Evolutionary conservation across 176 grass and related monocot genomes (phyloP), one percentile per base, ranked within the genome.

Genomic region (Eragrostis curvula): DNA sequence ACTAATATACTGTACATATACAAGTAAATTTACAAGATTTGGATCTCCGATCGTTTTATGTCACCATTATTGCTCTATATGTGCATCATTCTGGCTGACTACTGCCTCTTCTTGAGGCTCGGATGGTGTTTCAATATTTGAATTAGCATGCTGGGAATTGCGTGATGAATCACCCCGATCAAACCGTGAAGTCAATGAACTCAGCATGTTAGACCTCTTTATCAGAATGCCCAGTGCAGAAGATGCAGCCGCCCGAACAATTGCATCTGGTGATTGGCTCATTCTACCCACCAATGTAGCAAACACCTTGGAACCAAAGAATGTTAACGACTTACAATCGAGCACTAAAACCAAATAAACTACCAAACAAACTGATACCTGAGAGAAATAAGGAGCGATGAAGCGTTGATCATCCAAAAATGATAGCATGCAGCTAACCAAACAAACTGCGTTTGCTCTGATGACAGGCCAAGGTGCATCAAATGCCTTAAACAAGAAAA

Each of bases 381-480:
- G 96, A 50, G 92, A 95, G 77, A 89, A 98, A 82, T 93, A 98
- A 77, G 96, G 92, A 82, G 96, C 84, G 4, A 91, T 87, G 56
- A 91, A 93, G 23, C 90, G 96, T 57, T 98, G 96, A 75, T 95
- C 96, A 36, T 95, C 92, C 44, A 92, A 83, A 81, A 93, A 90
- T 45, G 96, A 89, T 62, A 98, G 74, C 88, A 98, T 79, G 79
- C 84, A 93, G 79, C 96, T 90, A 27, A 94, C 91, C 50, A 98
- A 91, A 85, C 93, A 95, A 87, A 98, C 79, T 66, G 96, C 96
- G 63, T 98, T 98, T 77, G 92, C 96, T 88, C 92, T 87, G 78
- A 98, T 98, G 64, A 98, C 71, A 3, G 92, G 88, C 96, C 96
- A 98, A 88, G 87, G 92, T 32, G 90, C 93, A 86, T 95, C 96